These are phyloP conservation scores for Solanum piurae DNA, from an alignment of 257 asterid species.

Conservation along the genomic window DNA sequence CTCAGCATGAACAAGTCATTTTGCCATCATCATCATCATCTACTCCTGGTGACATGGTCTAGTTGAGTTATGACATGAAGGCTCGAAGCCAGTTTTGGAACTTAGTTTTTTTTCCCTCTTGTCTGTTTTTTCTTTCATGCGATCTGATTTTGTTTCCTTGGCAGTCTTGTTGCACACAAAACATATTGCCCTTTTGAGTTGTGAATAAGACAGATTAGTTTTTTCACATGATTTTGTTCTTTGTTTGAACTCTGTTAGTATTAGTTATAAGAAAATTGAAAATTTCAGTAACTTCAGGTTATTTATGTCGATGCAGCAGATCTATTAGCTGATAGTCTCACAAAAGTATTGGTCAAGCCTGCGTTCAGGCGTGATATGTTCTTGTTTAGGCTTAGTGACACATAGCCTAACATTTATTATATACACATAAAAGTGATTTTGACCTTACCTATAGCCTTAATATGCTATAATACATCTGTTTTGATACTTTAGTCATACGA, in stretches of 20 bases:
- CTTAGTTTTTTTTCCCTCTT: background rate
- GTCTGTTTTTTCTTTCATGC: background rate
- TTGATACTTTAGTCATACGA: background rate
- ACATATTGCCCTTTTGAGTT: background rate
- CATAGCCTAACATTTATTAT: background rate
- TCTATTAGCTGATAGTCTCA: too few relatives aligned
- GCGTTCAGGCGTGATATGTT: too few relatives aligned
- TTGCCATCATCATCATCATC: constrained; percentile 42
- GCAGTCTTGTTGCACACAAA: background rate
- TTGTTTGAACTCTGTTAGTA: background rate
- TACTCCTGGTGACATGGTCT: constrained; percentile 11
- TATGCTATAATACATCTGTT: background rate
- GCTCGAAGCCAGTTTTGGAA: background rate
- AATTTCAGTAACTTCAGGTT: background rate
- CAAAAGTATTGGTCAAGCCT: too few relatives aligned
- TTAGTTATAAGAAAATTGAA: background rate
- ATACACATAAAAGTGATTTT: background rate
- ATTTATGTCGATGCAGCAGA: too few relatives aligned
- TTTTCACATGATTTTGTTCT: background rate
- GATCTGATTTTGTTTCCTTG: background rate
- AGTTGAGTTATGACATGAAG: background rate
- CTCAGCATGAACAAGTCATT: constrained; percentile 43
- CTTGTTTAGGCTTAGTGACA: too few relatives aligned
- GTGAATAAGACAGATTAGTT: background rate
- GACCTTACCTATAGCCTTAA: background rate